Base-by-base conservation (phyloP, 257 asterid species). In the Lantana camara region DNA sequence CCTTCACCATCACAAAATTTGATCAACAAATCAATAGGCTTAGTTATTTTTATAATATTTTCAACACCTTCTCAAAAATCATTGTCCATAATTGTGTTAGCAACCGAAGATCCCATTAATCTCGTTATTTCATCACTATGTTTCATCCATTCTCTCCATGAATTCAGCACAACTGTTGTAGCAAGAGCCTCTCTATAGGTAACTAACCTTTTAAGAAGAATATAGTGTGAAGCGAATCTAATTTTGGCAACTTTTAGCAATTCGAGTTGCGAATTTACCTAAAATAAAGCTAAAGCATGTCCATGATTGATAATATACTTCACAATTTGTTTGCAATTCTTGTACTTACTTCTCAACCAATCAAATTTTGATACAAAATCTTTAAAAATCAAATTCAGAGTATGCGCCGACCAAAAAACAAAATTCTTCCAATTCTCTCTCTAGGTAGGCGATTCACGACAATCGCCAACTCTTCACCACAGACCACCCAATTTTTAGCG, bases 181-280 rank as follows among this genome's bases (percentile, higher is more conserved):
- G 13, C 54, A 4, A 66, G n/a, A 21, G 63, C 6, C 50, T 53
- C 29, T 16, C 12, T 21, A 15, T n/a, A 42, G 16, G 17, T 35
- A 19, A 55, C 1, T 1, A 67, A 16, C 32, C 58, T 67, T 46
- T 16, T 41, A 41, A 56, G 27, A 10, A 57, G 9, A 11, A 46
- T 19, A 20, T 41, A 56, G 11, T 54, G 55, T 7, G 56, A 53
- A 0, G 60, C 52, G 38, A 69, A 69, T 23, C 48, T 22, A 8
- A 60, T 60, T 15, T 59, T 58, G 19, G 74, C 63, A 1, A 69
- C 68, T 60, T 37, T 50, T 7, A 60, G 14, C 45, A 60, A 51
- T 16, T 69, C 63, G 1, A 69, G 35, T 16, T 7, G 35, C 22
- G 68, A 69, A 4, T 69, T 12, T 3, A 42, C 5, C 21, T 42